Base-by-base conservation (phyloP, 495 filamentous ascomycete species). In the Aspergillus leporis region DNA sequence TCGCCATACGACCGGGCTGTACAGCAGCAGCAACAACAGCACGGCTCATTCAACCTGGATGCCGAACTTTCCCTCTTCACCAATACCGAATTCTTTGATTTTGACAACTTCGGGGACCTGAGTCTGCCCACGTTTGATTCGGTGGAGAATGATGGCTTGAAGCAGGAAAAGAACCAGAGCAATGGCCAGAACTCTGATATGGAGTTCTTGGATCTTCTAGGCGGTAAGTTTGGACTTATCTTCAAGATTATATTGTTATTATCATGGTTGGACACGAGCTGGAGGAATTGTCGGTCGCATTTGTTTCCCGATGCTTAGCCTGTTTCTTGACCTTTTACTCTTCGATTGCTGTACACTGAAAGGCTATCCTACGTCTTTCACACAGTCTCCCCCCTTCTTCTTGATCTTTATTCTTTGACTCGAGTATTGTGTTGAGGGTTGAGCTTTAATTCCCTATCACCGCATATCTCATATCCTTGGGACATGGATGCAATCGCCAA, bases 81-180 rank as follows among this genome's bases (percentile, higher is more conserved):
- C 58, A 97, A 97, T 74, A 85, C 90, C 50, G 87, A 94, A 57
- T 98, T 97, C 80, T 90, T 90, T 72, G 92, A 97, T 73, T 93
- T 91, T 69, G 93, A 97, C 68, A 71, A 81, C 48, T 78, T 80
- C 31, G 74, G 74, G 46, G 74, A 77, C 53, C 64, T 78, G 50
- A 63, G 65, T 46, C 61, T 78, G 47, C 76, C 78, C 28, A 49
- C 65, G 5, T 80, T 75, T 57, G 69, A 75, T 23, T 53, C 66
- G 0, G 62, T 70, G 38, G 71, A 77, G 19, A 70, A 73, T 14
- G 70, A 68, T 49, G 60, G 56, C 12, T 45, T 58, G 22, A 60
- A 63, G 51, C 62, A 66, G 43, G 66, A 63, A 21, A 66, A 63
- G 55, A 34, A 58, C 13, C 47, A 66, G 19, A 55, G 65, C 58